Evolutionary conservation across 1,139 yeast genomes (phyloP), one percentile per base, ranked within the genome.

Genomic region (Petasospora fabianii): DNA sequence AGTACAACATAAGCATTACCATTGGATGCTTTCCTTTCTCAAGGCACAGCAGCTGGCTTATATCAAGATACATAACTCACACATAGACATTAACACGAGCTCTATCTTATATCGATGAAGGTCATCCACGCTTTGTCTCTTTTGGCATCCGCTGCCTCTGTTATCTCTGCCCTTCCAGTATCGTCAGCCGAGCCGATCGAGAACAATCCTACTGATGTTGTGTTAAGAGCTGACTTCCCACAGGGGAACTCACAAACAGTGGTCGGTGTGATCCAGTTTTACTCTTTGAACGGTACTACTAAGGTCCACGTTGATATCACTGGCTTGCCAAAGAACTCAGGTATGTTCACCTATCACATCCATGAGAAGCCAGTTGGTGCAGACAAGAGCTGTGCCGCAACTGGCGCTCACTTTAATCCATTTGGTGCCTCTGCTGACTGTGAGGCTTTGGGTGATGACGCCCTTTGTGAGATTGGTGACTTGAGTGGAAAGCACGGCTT

Each of bases 401-500:
- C 70, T 31, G 80, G 77, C 4, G 60, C 51, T 26, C 78, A 73
- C 47, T 74, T 77, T 43, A 75, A 77, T 51, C 83, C 83, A 11
- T 77, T 65, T 53, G 51, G 61, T 34, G 79, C 77, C 3, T 56
- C 68, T 14, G 55, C 63, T 3, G 64, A 64, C 35, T 76, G 81
- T 56, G 69, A 66, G 32, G 49, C 51, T 12, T 68, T 69, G 43
- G 66, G 65, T 16, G 66, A 68, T 49, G 80, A 79, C 56, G 62
- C 77, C 9, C 64, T 60, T 35, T 77, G 83, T 56, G 75, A 74
- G 57, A 69, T 76, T 22, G 84, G 84, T 32, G 83, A 78, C 53
- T 71, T 78, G 48, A 71, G 80, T 32, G 84, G 84, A 24, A 78
- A 77, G 53, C 81, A 77, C 56, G 84, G 84, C 3, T 65, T 65